Percentiles rank a stretch among this genome's conserved stretches.
Evolutionary conservation across 345 rosid genomes (phyloP).

Genomic region (Cardamine resedifolia): DNA sequence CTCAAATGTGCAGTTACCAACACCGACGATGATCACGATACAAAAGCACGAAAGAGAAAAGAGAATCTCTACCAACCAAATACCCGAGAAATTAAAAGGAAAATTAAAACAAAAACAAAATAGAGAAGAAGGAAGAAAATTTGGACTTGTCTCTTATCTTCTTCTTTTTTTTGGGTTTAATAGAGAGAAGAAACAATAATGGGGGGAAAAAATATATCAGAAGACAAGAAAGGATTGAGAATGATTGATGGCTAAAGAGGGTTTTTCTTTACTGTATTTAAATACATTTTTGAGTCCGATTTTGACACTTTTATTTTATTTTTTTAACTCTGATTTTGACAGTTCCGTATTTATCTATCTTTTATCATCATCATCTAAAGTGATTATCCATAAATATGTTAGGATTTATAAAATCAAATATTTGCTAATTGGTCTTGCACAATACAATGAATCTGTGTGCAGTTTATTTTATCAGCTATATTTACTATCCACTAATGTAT

Average conservation of each 20-base stretch:
- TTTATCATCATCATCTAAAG: conserved; percentile 4
- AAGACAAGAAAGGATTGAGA: conserved; percentile 31
- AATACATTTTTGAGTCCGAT: conserved; percentile 41
- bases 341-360: conserved; percentile 25
- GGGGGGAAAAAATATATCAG: neutral
- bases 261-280: conserved; percentile 41
- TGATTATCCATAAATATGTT: conserved; percentile 14
- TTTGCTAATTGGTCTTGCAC: neutral
- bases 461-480: neutral
- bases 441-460: neutral
- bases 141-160: conserved; percentile 33
- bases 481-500: neutral
- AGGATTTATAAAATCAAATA: conserved; percentile 9
- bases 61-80: conserved; percentile 38
- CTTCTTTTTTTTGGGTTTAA: neutral
- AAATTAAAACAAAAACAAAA: neutral
- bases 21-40: conserved; percentile 42
- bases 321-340: conserved; percentile 22
- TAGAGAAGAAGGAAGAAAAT: conserved; percentile 29
- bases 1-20: conserved; percentile 42
- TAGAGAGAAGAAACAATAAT: conserved; percentile 26
- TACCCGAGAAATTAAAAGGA: neutral
- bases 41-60: conserved; percentile 21
- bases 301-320: conserved; percentile 16
- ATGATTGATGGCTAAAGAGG: conserved; percentile 31